Conservation (phyloP, 2,329 filamentous ascomycete genomes). For the Arthrinium phaeospermum region DNA sequence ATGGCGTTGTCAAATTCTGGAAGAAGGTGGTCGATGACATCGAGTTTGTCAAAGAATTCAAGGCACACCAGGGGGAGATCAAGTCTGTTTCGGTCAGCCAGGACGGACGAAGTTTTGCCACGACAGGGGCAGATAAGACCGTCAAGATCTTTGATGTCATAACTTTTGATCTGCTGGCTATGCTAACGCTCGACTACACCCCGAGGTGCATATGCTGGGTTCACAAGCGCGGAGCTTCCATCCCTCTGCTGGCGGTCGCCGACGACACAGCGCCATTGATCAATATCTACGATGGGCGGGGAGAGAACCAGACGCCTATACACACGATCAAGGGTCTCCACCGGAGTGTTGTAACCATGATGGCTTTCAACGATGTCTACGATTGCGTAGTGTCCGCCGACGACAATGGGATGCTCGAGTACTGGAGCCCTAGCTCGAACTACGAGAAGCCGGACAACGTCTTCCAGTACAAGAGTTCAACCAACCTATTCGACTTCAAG, state of each 20-base stretch:
- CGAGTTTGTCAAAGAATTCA: constrained; percentile 98
- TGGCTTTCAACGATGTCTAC: constrained; percentile 87
- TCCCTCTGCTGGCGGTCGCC: constrained; percentile 85
- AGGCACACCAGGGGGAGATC: constrained; percentile 86
- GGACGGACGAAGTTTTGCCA: constrained; percentile 93
- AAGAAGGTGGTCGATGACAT: constrained; percentile 91
- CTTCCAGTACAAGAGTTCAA: constrained; percentile 91
- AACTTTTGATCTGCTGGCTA: constrained; percentile 85
- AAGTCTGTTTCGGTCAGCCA: constrained; percentile 82
- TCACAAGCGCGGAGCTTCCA: constrained; percentile 83
- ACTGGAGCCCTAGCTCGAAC: constrained; percentile 81
- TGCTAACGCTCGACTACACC: constrained; percentile 76
- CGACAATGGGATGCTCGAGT: constrained; percentile 92
- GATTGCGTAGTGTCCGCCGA: constrained; percentile 93
- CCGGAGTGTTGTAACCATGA: constrained; percentile 77
- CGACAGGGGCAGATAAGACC: constrained; percentile 77
- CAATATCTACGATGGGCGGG: constrained; percentile 86
- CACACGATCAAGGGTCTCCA: constrained; percentile 84
- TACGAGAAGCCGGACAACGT: constrained; percentile 93
- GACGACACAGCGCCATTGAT: constrained; percentile 76
- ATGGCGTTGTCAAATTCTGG: constrained; percentile 99
- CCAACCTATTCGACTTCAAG: constrained; percentile 95
- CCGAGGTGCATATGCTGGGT: constrained; percentile 91
- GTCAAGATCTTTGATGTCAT: constrained; percentile 84
- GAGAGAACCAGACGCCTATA: constrained; percentile 76